Conservation (phyloP, 371 early-diverging fungal genomes). For the Syncephalastrum monosporum region DNA sequence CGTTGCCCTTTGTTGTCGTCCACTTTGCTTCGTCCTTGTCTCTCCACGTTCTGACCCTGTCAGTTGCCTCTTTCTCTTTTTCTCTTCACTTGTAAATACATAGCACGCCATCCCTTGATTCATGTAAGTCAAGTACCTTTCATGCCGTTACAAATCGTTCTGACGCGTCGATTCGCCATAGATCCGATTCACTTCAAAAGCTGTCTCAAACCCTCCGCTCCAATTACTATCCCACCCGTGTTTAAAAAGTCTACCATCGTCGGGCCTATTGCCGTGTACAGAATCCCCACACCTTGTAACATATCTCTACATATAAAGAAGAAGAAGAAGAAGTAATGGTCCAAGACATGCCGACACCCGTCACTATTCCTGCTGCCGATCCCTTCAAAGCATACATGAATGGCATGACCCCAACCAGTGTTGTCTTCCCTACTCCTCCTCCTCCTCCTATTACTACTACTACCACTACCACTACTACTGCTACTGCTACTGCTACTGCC, state of each 20-base stretch:
- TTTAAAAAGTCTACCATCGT: background rate
- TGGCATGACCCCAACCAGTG: background rate
- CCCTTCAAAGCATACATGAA: slow-evolving; percentile 11
- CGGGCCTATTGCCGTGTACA: no score
- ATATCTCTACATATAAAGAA: background rate
- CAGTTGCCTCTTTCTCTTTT: background rate
- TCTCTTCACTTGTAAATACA: background rate
- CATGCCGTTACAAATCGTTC: background rate
- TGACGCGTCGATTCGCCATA: background rate
- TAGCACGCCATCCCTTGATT: background rate
- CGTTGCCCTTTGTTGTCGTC: background rate
- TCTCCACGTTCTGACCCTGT: slow-evolving; percentile 1
- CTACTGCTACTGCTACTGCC: no score
- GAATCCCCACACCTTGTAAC: background rate
- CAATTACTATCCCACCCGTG: background rate
- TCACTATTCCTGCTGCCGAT: slow-evolving; percentile 7
- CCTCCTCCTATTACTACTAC: background rate
- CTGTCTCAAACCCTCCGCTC: background rate
- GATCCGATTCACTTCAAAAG: background rate
- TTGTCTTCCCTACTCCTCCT: background rate
- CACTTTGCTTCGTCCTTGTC: background rate
- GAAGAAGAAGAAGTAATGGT: slow-evolving; percentile 10
- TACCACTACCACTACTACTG: no score
- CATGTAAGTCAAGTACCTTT: background rate
- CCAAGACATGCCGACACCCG: slow-evolving; percentile 17